Evolutionary conservation across 179 eudicot genomes (phyloP), one percentile per base, ranked within the genome.

Genomic region (Carnegiea gigantea): DNA sequence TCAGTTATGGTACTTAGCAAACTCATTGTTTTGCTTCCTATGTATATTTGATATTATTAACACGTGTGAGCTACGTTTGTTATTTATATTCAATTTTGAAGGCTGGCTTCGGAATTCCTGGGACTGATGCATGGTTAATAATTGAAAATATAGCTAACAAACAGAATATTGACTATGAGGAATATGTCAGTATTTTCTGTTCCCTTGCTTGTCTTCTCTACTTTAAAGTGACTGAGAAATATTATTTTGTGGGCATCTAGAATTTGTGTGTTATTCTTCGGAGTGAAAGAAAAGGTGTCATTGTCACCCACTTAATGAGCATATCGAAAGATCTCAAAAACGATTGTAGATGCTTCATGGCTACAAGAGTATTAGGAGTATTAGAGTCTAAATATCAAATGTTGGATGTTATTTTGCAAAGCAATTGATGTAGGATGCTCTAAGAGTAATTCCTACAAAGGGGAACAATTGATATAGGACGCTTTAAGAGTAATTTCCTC

Each of bases 41-140:
- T 64, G 36, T 28, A 2, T 30, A 30, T 73, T 59, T 73, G 9
- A 70, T 59, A 76, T 64, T 6, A 46, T 59, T 23, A 38, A 68
- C 72, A 30, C 13, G 10, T 77, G 49, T 62, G 54, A 36, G 2
- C 18, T 65, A 23, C 30, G 48, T 48, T 67, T 78, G 38, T 75
- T 72, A 18, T 77, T 54, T 76, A 33, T 36, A 64, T 75, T 72
- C 82, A 44, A 70, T 73, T 40, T 54, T 87, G 88, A 57, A 94
- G 98, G 98, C 97, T 83, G 98, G 98, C 82, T 90, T 95, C 85
- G 98, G 98, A 62, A 88, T 95, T 89, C 86, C 91, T 78, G 98
- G 93, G 78, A 88, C 86, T 78, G 91, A 90, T 88, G 92, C 98
- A 6, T 95, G 98, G 98, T 87, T 85, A 76, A 89, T 90, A 80